A percentile compares a stretch with the other conserved stretches of the same genome.
Conservation (phyloP, 768 basidiomycete species). For the Boletus vinaceobasis region DNA sequence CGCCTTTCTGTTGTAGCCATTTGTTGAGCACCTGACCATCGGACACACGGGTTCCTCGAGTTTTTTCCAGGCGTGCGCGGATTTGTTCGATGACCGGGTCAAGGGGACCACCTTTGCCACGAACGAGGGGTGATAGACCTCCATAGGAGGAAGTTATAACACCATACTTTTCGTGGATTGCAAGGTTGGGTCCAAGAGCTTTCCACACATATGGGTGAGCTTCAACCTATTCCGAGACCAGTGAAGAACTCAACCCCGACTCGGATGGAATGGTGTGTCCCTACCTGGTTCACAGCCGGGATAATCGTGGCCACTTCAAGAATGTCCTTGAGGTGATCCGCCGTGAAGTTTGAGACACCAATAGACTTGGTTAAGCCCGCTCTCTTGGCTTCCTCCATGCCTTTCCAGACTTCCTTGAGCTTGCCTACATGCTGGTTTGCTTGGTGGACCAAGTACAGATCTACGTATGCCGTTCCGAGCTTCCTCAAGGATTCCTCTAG, state of each 20-base stretch:
- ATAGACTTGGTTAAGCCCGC: constrained; percentile 41
- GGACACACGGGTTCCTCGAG: constrained; percentile 26
- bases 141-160: constrained; percentile 41
- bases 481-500: constrained; percentile 53
- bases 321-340: constrained; percentile 41
- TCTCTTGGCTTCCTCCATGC: constrained; percentile 53
- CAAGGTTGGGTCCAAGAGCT: constrained; percentile 36
- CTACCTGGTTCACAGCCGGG: constrained; percentile 56
- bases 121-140: constrained; percentile 38
- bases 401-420: constrained; percentile 54
- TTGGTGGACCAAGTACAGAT: constrained; percentile 62
- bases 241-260: background rate
- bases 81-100: constrained; percentile 37
- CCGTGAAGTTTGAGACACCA: constrained; percentile 56
- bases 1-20: constrained; percentile 29
- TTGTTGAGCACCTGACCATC: constrained; percentile 28
- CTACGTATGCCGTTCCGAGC: constrained; percentile 53
- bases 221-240: constrained; percentile 38
- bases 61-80: constrained; percentile 26
- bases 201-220: constrained; percentile 52
- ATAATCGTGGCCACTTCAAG: constrained; percentile 40
- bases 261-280: background rate
- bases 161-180: constrained; percentile 32
- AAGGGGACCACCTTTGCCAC: constrained; percentile 36
- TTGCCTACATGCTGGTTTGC: constrained; percentile 38